Percentiles rank a stretch among this genome's conserved stretches.
Conservation (phyloP, 179 eudicot genomes). For the Actinidia arguta region DNA sequence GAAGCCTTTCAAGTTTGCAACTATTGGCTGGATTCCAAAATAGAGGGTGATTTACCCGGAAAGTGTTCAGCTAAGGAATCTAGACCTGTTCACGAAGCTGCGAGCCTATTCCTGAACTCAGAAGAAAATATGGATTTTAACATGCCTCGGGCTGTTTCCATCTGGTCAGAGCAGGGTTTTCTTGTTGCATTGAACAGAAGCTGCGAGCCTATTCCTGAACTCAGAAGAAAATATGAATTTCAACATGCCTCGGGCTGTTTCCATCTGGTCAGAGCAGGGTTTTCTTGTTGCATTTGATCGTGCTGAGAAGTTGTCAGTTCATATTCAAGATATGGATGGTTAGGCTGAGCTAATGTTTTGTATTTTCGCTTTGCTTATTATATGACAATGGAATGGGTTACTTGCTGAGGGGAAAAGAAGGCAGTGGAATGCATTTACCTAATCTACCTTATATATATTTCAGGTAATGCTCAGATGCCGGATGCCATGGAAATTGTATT, state of each 20-base stretch:
- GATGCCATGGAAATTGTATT: slow-evolving; percentile 56
- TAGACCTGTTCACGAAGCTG: slow-evolving; percentile 15
- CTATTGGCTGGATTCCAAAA: slow-evolving; percentile 34
- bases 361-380: background rate
- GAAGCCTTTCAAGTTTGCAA: slow-evolving; percentile 41
- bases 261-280: slow-evolving; percentile 48
- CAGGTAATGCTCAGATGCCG: slow-evolving; percentile 58
- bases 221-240: slow-evolving; percentile 24
- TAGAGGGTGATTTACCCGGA: slow-evolving; percentile 21
- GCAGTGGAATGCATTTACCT: too few relatives aligned
- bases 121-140: slow-evolving; percentile 26
- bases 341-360: slow-evolving; percentile 7
- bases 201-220: slow-evolving; percentile 21
- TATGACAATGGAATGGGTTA: too few relatives aligned
- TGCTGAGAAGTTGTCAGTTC: slow-evolving; percentile 47
- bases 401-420: too few relatives aligned
- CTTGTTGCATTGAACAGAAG: too few relatives aligned
- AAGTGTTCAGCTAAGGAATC: slow-evolving; percentile 34
- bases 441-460: background rate
- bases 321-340: slow-evolving; percentile 46
- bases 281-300: slow-evolving; percentile 49
- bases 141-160: slow-evolving; percentile 36
- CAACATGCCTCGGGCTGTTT: slow-evolving; percentile 37
- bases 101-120: slow-evolving; percentile 20
- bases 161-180: slow-evolving; percentile 50